A percentile compares a stretch with the other conserved stretches of the same genome.
These are phyloP conservation scores for Teunomyces pallodes DNA, from an alignment of 805 yeast species.

Conservation along the genomic window DNA sequence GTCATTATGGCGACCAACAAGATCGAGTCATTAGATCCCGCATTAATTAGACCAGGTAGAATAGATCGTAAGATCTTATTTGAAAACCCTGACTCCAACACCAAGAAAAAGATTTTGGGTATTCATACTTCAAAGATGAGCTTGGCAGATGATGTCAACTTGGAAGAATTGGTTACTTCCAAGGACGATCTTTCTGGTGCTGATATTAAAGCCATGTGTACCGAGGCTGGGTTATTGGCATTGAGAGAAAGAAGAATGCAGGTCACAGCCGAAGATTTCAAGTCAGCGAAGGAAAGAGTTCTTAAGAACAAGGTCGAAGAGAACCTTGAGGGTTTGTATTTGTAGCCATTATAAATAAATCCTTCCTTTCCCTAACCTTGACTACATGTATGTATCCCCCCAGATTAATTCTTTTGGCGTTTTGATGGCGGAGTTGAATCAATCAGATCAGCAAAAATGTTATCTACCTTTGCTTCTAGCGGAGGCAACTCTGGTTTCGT, in stretches of 20 bases:
- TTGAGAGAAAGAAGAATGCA: conserved; percentile 97
- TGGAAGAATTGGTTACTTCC: conserved; percentile 82
- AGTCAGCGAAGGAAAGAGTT: conserved; percentile 90
- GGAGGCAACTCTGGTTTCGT: conserved; percentile 15
- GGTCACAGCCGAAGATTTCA: conserved; percentile 91
- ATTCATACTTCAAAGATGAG: conserved; percentile 95
- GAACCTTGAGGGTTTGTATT: conserved; percentile 88
- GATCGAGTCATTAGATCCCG: conserved; percentile 92
- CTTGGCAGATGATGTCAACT: conserved; percentile 79
- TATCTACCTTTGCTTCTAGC: background rate
- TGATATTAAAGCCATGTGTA: conserved; percentile 95
- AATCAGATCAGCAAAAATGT: background rate
- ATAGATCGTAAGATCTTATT: conserved; percentile 93
- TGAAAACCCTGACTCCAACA: conserved; percentile 91
- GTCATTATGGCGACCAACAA: conserved; percentile 98
- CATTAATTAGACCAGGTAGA: conserved; percentile 94
- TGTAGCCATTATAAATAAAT: conserved; percentile 35
- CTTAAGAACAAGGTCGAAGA: conserved; percentile 96
- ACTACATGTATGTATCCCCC: no score
- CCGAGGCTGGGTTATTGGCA: conserved; percentile 95
- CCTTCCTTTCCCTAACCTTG: background rate
- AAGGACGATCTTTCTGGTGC: conserved; percentile 97
- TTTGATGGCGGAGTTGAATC: background rate
- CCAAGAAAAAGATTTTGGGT: conserved; percentile 86
- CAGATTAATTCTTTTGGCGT: background rate